Conservation (phyloP, 176 grass and related monocot genomes). For the Juncus effusus region DNA sequence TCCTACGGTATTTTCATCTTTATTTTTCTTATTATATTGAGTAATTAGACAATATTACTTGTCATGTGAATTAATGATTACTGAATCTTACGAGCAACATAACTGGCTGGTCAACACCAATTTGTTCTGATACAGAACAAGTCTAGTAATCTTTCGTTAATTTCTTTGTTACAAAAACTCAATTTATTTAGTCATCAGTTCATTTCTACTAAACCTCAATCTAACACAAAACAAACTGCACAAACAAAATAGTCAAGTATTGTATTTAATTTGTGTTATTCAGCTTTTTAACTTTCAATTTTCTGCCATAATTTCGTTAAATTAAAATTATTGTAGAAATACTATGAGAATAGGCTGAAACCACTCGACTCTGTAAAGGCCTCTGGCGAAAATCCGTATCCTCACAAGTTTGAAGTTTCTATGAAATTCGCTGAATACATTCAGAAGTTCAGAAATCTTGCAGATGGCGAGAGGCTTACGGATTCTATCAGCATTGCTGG, state of each 20-base stretch:
- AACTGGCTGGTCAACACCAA: conserved; percentile 19
- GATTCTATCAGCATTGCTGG: conserved; percentile 60
- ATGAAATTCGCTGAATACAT: conserved; percentile 27
- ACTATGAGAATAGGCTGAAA: conserved; percentile 42
- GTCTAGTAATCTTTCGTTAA: too few species aligned
- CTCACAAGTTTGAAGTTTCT: conserved; percentile 48
- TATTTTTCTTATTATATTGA: not conserved
- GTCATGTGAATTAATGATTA: not conserved
- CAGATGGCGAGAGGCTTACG: conserved; percentile 42
- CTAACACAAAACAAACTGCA: too few species aligned
- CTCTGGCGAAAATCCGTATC: conserved; percentile 57
- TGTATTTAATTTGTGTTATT: too few species aligned
- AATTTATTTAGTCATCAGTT: too few species aligned
- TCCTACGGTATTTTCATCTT: conserved; percentile 55
- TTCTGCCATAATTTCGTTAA: too few species aligned
- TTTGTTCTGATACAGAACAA: too few species aligned
- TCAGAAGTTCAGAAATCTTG: conserved; percentile 39
- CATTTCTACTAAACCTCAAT: too few species aligned
- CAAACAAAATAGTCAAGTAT: too few species aligned
- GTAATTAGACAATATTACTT: not conserved
- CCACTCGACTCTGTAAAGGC: conserved; percentile 42
- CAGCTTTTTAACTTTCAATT: too few species aligned
- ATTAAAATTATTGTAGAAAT: conserved; percentile 24
- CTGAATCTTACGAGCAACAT: conserved; percentile 63
- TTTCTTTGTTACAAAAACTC: too few species aligned